Evolutionary conservation across 345 rosid genomes (phyloP).

Genomic region (Eucalyptus cloeziana): DNA sequence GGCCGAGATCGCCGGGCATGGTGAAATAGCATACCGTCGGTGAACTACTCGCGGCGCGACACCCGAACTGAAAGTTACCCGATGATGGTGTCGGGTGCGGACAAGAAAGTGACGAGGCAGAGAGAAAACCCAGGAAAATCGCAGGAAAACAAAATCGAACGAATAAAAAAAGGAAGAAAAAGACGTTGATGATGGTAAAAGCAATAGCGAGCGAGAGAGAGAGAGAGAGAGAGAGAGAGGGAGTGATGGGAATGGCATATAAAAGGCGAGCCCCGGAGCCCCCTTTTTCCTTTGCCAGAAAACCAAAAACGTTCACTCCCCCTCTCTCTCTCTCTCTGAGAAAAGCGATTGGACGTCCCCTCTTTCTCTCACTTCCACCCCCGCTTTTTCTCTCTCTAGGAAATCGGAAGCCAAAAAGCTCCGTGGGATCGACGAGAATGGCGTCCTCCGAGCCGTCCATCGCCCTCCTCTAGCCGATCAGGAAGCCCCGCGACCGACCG

Average conservation of each 20-base stretch:
- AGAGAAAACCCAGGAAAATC: neutral
- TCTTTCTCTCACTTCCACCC: neutral
- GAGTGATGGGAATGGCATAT: neutral
- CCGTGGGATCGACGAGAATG: neutral
- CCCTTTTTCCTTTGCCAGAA: neutral
- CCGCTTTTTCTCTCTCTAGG: neutral
- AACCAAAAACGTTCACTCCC: neutral
- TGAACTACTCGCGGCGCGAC: neutral
- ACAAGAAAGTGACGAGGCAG: neutral
- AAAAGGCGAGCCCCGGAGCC: neutral
- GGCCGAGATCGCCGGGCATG: too few relatives aligned
- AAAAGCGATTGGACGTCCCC: neutral
- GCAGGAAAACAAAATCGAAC: neutral
- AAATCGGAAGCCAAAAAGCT: neutral
- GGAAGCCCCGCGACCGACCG: too few relatives aligned
- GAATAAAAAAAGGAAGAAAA: neutral
- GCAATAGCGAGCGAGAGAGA: neutral
- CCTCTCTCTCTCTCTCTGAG: neutral
- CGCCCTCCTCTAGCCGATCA: neutral
- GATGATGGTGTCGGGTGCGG: neutral
- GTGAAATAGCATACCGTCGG: neutral
- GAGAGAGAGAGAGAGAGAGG: neutral
- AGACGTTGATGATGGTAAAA: too few relatives aligned
- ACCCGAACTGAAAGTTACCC: neutral
- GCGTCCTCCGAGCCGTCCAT: neutral